phyloP scores from a whole-genome alignment of 345 rosid species.

The Ceriops tagal region DNA sequence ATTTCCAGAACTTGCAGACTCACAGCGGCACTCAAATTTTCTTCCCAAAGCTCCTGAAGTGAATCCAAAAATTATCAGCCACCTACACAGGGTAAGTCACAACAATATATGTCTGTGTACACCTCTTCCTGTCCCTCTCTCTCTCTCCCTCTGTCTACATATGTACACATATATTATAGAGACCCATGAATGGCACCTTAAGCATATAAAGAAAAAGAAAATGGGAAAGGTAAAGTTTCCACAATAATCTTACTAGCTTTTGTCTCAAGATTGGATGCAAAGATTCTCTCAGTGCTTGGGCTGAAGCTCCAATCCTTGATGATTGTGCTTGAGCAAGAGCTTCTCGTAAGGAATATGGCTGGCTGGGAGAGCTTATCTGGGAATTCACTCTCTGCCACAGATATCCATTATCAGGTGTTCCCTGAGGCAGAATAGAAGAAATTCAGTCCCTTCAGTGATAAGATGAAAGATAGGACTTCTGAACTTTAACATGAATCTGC shows the following conservation, averaged over 20 bases:
- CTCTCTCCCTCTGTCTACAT: too few species aligned
- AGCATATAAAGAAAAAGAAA: not conserved
- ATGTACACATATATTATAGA: not conserved
- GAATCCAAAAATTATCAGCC: constrained; percentile 22
- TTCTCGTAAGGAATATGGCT: constrained; percentile 97
- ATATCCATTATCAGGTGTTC: constrained; percentile 90
- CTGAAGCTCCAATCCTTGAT: constrained; percentile 96
- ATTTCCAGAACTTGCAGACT: constrained; percentile 98
- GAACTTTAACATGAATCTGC: too few species aligned
- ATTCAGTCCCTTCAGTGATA: constrained; percentile 19
- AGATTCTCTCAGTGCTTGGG: constrained; percentile 96
- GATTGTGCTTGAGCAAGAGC: constrained; percentile 99
- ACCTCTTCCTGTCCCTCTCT: too few species aligned
- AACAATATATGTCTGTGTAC: not conserved
- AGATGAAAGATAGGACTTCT: not conserved
- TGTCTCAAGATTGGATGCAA: constrained; percentile 95
- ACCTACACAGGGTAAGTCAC: constrained; percentile 3
- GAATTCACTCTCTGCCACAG: constrained; percentile 97
- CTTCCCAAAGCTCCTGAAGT: constrained; percentile 98
- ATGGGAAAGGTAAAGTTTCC: not conserved
- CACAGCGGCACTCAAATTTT: constrained; percentile 93
- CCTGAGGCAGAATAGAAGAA: constrained; percentile 64
- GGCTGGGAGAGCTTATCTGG: constrained; percentile 96
- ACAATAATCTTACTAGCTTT: constrained; percentile 57
- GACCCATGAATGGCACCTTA: not conserved